Conservation (phyloP, 2,329 filamentous ascomycete genomes). For the Chrysosporium queenslandicum region DNA sequence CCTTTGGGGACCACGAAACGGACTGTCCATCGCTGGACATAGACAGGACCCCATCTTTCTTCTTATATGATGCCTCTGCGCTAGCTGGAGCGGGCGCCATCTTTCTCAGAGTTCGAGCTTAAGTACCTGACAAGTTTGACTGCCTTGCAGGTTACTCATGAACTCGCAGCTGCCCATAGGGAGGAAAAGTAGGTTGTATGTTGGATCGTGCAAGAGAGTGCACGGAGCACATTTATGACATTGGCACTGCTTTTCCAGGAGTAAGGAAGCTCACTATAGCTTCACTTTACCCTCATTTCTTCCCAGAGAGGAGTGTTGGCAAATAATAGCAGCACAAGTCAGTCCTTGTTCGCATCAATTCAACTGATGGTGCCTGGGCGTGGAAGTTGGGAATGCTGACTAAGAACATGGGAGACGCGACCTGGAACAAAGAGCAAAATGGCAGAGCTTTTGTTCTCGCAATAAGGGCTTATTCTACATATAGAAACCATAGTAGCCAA, state of each 20-base stretch:
- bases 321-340: no score
- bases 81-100: conserved; percentile 28
- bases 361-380: no score
- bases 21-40: conserved; percentile 62
- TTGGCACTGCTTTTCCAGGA: neutral
- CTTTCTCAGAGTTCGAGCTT: neutral
- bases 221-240: no score
- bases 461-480: neutral
- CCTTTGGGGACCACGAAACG: conserved; percentile 69
- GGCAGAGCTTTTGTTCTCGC: no score
- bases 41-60: conserved; percentile 79
- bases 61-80: conserved; percentile 65
- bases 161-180: conserved; percentile 11
- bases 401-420: no score
- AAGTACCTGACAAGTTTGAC: neutral
- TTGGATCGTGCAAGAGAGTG: neutral
- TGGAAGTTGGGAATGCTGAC: neutral
- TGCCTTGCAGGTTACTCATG: conserved; percentile 5
- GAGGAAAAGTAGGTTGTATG: neutral
- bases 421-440: no score
- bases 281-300: no score
- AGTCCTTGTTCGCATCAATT: no score
- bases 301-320: no score
- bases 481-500: no score
- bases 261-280: neutral